Conservation (phyloP, 345 rosid genomes). For the Conringia planisiliqua region DNA sequence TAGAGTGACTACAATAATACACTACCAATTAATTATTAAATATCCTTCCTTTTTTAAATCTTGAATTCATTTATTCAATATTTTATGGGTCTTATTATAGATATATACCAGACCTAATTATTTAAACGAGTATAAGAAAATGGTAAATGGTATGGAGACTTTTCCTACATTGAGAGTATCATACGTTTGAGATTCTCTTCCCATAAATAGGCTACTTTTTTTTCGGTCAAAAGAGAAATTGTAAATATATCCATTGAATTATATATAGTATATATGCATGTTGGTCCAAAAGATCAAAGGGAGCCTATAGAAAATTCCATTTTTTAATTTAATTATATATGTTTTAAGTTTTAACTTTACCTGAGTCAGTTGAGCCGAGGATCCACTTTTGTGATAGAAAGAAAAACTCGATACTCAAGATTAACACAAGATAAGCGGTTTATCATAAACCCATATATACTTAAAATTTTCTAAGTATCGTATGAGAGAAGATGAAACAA, state of each 20-base stretch:
- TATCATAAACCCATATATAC: not conserved
- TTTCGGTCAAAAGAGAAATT: slow-evolving; percentile 13
- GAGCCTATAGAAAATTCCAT: not conserved
- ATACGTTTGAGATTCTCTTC: slow-evolving; percentile 31
- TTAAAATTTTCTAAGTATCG: not conserved
- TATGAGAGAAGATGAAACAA: not conserved
- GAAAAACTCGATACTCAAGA: not conserved
- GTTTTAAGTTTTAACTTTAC: not conserved
- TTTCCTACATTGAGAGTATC: slow-evolving; percentile 30
- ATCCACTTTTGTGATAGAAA: not conserved
- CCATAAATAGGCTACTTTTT: slow-evolving; percentile 23
- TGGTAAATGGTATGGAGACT: not conserved
- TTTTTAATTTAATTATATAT: not conserved
- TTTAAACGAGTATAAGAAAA: not conserved
- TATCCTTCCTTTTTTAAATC: not conserved
- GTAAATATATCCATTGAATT: not conserved
- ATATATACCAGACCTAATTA: not conserved
- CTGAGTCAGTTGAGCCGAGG: not conserved
- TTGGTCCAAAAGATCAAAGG: not conserved
- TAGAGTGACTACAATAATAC: not conserved
- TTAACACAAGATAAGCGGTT: not conserved
- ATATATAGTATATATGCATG: not conserved
- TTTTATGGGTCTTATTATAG: not conserved
- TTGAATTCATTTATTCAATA: not conserved
- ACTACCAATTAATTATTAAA: not conserved